Evolutionary conservation across 2,329 filamentous ascomycete species (phyloP).

Genomic region (Diplocarpon rosae): DNA sequence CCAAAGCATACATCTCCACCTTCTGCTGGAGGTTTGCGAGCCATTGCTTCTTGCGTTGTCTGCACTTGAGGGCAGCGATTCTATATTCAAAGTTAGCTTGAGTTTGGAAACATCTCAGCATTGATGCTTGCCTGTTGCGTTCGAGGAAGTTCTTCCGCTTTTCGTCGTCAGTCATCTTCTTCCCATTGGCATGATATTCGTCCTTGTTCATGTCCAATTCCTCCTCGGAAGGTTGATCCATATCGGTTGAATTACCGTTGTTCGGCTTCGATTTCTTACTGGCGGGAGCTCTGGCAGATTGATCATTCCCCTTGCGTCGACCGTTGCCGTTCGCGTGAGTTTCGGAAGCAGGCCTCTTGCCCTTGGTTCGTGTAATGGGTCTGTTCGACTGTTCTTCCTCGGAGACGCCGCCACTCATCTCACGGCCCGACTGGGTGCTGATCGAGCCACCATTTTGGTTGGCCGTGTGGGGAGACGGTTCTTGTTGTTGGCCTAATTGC

Average conservation of each 20-base stretch:
- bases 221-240: conserved; percentile 30
- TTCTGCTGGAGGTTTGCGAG: conserved; percentile 88
- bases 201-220: conserved; percentile 41
- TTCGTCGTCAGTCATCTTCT: conserved; percentile 97
- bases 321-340: conserved; percentile 59
- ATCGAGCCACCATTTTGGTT: conserved; percentile 34
- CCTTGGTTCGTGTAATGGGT: conserved; percentile 52
- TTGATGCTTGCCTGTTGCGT: conserved; percentile 65
- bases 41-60: conserved; percentile 99
- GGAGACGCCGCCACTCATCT: conserved; percentile 57
- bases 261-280: conserved; percentile 65
- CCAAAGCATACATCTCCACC: conserved; percentile 82
- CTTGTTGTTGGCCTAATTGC: conserved; percentile 15
- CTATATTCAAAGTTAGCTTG: conserved; percentile 36
- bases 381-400: conserved; percentile 60
- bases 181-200: conserved; percentile 48
- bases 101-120: background rate
- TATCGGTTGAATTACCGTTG: conserved; percentile 27
- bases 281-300: conserved; percentile 47
- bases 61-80: conserved; percentile 91
- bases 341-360: conserved; percentile 38
- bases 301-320: conserved; percentile 69
- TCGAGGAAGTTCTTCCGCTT: conserved; percentile 98
- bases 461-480: conserved; percentile 39
- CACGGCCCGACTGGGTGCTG: conserved; percentile 35